These are phyloP conservation scores for Drechslerella dactyloides DNA, from an alignment of 2,329 filamentous ascomycete species.

Conservation along the genomic window DNA sequence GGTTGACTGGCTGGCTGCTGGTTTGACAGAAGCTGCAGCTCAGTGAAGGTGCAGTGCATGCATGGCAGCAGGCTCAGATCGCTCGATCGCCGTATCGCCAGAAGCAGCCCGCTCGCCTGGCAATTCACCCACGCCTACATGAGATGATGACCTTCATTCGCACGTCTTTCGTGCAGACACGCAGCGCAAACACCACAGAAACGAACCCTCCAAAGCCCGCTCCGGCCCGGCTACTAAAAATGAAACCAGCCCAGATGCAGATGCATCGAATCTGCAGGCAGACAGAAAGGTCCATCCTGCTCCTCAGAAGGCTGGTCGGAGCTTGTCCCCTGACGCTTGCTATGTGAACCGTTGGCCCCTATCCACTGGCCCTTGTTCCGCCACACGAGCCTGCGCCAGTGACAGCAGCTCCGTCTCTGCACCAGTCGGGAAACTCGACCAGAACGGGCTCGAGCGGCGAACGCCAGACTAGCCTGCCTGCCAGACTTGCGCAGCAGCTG, in stretches of 20 bases:
- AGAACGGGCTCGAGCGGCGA: constrained; percentile 25
- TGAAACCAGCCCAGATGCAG: constrained; percentile 19
- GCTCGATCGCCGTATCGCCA: too few relatives aligned
- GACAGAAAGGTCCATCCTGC: constrained; percentile 7
- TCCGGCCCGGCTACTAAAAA: constrained; percentile 43
- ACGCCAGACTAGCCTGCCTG: neutral
- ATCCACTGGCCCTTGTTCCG: neutral
- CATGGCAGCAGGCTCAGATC: too few relatives aligned
- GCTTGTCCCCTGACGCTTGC: constrained; percentile 33
- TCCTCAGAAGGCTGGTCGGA: constrained; percentile 7
- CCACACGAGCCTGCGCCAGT: neutral
- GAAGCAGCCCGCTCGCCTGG: too few relatives aligned
- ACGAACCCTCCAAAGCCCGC: constrained; percentile 21
- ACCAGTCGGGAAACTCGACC: constrained; percentile 48
- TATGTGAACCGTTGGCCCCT: constrained; percentile 33
- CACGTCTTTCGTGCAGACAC: too few relatives aligned
- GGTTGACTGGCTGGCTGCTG: too few relatives aligned
- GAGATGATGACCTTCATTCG: too few relatives aligned
- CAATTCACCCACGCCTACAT: too few relatives aligned
- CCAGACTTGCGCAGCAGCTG: neutral
- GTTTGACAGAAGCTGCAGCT: too few relatives aligned
- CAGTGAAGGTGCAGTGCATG: too few relatives aligned
- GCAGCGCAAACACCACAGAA: too few relatives aligned
- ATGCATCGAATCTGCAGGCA: constrained; percentile 16
- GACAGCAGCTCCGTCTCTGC: constrained; percentile 14